Evolutionary conservation across 2,329 filamentous ascomycete genomes (phyloP).

Genomic region (Diaporthe australafricana): DNA sequence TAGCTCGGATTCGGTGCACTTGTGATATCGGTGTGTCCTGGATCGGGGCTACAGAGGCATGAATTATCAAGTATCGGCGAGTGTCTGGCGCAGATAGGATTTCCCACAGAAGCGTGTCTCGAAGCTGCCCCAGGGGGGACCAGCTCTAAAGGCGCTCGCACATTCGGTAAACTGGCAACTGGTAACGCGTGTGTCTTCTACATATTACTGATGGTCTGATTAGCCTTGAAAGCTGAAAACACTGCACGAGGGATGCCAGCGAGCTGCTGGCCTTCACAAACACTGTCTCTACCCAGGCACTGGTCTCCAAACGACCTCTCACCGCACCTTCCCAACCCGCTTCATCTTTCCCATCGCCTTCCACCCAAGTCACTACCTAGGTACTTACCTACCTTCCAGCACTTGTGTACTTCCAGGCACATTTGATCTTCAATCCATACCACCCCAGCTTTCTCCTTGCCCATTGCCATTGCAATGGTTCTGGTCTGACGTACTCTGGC

Average conservation of each 20-base stretch:
- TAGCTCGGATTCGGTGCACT: background rate
- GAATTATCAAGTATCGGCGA: background rate
- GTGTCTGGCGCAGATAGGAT: background rate
- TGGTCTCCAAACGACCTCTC: background rate
- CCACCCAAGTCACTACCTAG: background rate
- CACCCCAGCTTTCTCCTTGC: background rate
- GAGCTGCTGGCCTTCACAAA: slow-evolving; percentile 10
- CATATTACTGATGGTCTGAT: background rate
- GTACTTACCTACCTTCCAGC: background rate
- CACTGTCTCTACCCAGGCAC: background rate
- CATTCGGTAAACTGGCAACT: background rate
- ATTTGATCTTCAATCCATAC: background rate
- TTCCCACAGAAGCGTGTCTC: background rate
- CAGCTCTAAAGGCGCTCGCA: background rate
- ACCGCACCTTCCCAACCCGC: slow-evolving; percentile 4
- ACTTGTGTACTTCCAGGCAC: background rate
- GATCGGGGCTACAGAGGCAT: background rate
- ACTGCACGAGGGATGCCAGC: background rate
- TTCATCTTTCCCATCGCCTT: background rate
- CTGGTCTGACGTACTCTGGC: background rate
- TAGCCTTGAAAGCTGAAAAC: background rate
- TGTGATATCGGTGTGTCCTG: background rate
- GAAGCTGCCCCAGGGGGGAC: background rate
- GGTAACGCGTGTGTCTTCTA: background rate
- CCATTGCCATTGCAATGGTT: background rate